These are phyloP conservation scores for Hebeloma cylindrosporum DNA, from an alignment of 768 basidiomycete genomes.

Conservation along the genomic window DNA sequence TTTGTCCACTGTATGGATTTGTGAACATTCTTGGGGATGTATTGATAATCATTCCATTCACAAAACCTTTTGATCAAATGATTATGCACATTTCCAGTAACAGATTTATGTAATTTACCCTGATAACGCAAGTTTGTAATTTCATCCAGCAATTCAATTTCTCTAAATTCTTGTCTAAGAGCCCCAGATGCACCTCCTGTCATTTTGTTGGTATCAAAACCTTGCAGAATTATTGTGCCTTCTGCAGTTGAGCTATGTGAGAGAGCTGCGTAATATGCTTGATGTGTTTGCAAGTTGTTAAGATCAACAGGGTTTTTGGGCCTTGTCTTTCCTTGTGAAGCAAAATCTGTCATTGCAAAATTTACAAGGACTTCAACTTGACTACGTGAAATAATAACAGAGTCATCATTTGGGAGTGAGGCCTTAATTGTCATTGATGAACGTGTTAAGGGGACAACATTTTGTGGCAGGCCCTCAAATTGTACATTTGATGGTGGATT, in stretches of 20 bases:
- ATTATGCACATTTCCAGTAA: neutral
- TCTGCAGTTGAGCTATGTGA: constrained; percentile 28
- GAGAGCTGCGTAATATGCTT: constrained; percentile 30
- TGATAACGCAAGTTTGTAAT: constrained; percentile 29
- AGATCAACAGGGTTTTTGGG: constrained; percentile 30
- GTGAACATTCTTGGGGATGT: constrained; percentile 20
- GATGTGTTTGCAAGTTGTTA: constrained; percentile 17
- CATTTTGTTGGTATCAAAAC: constrained; percentile 22
- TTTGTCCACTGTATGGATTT: constrained; percentile 17
- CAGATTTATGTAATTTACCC: constrained; percentile 14
- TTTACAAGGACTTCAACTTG: constrained; percentile 28
- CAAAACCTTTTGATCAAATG: constrained; percentile 18
- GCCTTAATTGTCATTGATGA: constrained; percentile 1
- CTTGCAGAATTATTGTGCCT: constrained; percentile 31
- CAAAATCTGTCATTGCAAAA: constrained; percentile 37
- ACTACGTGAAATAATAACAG: constrained; percentile 15
- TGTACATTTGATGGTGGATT: constrained; percentile 24
- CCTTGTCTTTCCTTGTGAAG: constrained; percentile 32
- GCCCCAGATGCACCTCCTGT: constrained; percentile 25
- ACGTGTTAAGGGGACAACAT: constrained; percentile 28
- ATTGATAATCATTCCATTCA: constrained; percentile 19
- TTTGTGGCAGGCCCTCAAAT: constrained; percentile 24
- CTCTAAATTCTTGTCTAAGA: constrained; percentile 32
- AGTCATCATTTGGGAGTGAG: constrained; percentile 13
- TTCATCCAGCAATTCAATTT: constrained; percentile 36